phyloP scores from a whole-genome alignment of 1,139 yeast species.

The Yamadazyma epiphylla region DNA sequence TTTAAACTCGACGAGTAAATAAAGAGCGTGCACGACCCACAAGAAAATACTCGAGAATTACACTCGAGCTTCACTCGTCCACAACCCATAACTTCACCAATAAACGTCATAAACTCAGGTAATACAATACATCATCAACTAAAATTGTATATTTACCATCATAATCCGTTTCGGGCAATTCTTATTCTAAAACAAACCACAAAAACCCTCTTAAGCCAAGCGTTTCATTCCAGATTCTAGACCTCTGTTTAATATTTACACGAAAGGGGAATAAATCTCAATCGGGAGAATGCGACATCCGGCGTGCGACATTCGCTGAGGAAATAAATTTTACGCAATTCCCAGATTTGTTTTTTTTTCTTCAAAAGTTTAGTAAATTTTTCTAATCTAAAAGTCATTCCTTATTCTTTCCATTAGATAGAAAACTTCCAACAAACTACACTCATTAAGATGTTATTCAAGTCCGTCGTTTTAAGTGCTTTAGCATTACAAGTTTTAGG shows the following conservation, averaged over 20 bases:
- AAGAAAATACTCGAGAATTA: no score
- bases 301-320: no score
- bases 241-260: not conserved
- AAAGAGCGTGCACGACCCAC: no score
- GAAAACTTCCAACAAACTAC: constrained; percentile 2
- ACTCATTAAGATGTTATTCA: constrained; percentile 42
- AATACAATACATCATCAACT: no score
- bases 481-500: constrained; percentile 27
- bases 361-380: not conserved
- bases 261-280: not conserved
- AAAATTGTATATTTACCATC: no score
- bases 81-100: no score
- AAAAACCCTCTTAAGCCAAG: no score
- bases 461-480: constrained; percentile 26
- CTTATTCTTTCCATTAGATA: constrained; percentile 10
- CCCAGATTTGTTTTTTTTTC: not conserved
- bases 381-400: constrained; percentile 9
- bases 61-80: no score
- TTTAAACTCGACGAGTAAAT: no score
- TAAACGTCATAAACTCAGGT: no score
- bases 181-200: no score
- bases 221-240: not conserved
- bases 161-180: no score
- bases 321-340: not conserved
- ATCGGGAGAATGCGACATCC: not conserved